Evolutionary conservation across 177 flowering plant genomes (phyloP).

Genomic region (Tripterygium wilfordii): DNA sequence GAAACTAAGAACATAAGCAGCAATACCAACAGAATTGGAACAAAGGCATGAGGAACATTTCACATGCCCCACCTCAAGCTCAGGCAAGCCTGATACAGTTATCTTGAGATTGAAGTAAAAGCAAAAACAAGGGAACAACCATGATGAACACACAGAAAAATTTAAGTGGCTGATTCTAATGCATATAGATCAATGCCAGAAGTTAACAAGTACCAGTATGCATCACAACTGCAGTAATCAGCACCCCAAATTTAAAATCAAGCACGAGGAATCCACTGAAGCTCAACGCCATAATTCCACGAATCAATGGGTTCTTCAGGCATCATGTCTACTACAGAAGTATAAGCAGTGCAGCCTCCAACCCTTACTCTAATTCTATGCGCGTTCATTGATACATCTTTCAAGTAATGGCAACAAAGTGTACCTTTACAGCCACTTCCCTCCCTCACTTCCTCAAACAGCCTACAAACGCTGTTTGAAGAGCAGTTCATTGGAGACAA

Average conservation of each 20-base stretch:
- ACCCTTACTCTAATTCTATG: conserved; percentile 43
- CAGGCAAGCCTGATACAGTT: no score
- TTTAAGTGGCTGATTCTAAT: no score
- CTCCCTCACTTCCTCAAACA: conserved; percentile 31
- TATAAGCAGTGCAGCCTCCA: conserved; percentile 71
- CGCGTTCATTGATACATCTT: conserved; percentile 49
- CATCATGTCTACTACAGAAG: conserved; percentile 36
- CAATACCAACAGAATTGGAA: no score
- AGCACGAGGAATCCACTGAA: conserved; percentile 46
- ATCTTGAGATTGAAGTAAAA: no score
- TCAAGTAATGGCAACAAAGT: conserved; percentile 54
- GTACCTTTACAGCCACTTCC: conserved; percentile 36
- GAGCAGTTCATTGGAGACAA: conserved; percentile 58
- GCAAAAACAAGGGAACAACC: no score
- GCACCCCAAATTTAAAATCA: neutral
- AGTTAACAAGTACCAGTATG: no score
- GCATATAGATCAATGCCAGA: no score
- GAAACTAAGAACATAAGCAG: no score
- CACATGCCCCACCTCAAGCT: no score
- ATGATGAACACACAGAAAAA: no score
- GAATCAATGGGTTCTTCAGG: conserved; percentile 19
- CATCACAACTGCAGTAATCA: neutral
- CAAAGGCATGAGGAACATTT: no score
- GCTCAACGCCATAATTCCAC: conserved; percentile 59
- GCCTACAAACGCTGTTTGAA: conserved; percentile 42